Evolutionary conservation across 1,284 basidiomycete genomes (phyloP), one percentile per base, ranked within the genome.

Genomic region (Ustilago sp.): DNA sequence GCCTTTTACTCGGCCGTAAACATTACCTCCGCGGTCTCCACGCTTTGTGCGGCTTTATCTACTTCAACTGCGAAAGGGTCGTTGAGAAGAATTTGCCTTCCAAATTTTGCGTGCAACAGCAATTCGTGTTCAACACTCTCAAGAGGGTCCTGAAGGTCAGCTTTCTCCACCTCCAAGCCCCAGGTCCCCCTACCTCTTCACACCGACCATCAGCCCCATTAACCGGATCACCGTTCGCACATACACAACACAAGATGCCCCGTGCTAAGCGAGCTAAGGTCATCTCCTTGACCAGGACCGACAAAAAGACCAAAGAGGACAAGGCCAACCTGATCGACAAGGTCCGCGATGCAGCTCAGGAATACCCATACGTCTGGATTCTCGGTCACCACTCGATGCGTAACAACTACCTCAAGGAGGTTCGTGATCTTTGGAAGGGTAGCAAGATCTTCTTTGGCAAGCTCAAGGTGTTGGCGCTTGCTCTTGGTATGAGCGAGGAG

Each of bases 361-460:
- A 94, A 88, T 97, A 93, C 91, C 90, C 92, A 78, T 97, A 96
- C 87, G 92, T 94, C 87, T 99, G 95, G 94, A 87, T 98, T 36
- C 97, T 99, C 86, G 91, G 92, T 80, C 93, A 98, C 32, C 94
- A 94, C 47, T 91, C 94, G 83, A 96, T 98, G 94, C 90, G 96
- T 68, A 98, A 96, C 88, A 89, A 94, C 45, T 93, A 95, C 87
- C 88, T 99, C 51, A 95, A 98, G 89, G 95, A 94, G 73, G 93
- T 98, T 51, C 90, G 96, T 78, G 91, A 91, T 74, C 89, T 94
- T 80, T 99, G 96, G 96, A 94, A 94, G 89, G 93, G 93, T 38
- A 68, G 77, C 39, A 80, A 78, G 62, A 92, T 99, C 88, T 96
- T 96, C 87, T 94, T 97, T 88, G 96, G 94, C 43, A 90, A 93